phyloP scores from a whole-genome alignment of 805 yeast species.

The Cephaloascus albidus region DNA sequence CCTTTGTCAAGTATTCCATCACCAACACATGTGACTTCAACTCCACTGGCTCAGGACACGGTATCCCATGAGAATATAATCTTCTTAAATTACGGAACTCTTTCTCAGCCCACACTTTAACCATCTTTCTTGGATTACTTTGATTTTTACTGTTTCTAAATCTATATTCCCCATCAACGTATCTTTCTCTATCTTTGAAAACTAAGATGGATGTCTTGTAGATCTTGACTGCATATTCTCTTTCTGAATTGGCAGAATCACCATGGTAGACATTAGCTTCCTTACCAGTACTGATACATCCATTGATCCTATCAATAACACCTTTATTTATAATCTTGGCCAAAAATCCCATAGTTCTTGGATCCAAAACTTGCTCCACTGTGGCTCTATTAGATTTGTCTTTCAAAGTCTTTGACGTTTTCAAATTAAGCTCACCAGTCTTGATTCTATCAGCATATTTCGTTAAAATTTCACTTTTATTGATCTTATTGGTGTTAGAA shows the following conservation, averaged over 20 bases:
- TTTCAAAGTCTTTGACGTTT: constrained; percentile 50
- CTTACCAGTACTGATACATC: constrained; percentile 93
- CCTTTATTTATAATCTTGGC: constrained; percentile 79
- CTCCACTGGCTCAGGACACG: constrained; percentile 91
- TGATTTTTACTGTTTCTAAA: constrained; percentile 79
- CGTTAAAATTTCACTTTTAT: constrained; percentile 43
- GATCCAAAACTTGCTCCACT: constrained; percentile 93
- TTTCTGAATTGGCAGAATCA: constrained; percentile 27
- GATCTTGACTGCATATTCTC: constrained; percentile 81
- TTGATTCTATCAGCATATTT: constrained; percentile 58
- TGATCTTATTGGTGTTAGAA: no score
- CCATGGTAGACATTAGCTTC: constrained; percentile 99
- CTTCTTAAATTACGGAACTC: constrained; percentile 91
- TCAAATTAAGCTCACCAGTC: constrained; percentile 46
- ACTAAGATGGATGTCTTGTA: constrained; percentile 94
- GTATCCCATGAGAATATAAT: constrained; percentile 66
- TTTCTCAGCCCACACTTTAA: constrained; percentile 96
- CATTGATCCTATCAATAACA: constrained; percentile 75
- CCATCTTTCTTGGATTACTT: constrained; percentile 95
- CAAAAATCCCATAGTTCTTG: constrained; percentile 80
- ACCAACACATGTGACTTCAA: constrained; percentile 84
- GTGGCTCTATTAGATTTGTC: constrained; percentile 95
- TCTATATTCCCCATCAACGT: constrained; percentile 92
- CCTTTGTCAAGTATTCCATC: constrained; percentile 81
- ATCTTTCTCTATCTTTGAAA: constrained; percentile 94